These are phyloP conservation scores for Fallopia convolvulus DNA, from an alignment of 148 eudicot species.

Conservation along the genomic window DNA sequence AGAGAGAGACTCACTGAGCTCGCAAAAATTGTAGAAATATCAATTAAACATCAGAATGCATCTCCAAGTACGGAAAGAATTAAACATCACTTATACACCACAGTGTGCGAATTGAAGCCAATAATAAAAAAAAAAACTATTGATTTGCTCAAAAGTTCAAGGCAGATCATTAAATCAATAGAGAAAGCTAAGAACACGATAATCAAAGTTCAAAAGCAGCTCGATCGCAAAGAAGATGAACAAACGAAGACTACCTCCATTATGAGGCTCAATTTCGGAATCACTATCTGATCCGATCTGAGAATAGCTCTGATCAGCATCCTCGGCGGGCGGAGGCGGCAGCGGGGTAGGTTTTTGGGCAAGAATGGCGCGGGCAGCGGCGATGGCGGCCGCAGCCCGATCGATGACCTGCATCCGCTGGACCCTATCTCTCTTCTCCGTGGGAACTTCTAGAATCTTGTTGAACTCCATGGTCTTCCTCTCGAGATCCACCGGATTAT, in stretches of 20 bases:
- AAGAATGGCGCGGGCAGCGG: conserved; percentile 64
- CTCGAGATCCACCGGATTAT: conserved; percentile 35
- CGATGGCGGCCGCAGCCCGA: conserved; percentile 90
- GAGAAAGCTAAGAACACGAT: too few relatives aligned
- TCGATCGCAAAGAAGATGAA: neutral
- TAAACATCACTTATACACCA: too few relatives aligned
- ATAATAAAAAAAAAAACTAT: too few relatives aligned
- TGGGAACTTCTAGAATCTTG: conserved; percentile 62
- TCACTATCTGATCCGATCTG: neutral
- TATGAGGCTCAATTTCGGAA: neutral
- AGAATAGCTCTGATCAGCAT: neutral
- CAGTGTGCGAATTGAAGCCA: too few relatives aligned
- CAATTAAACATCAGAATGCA: neutral
- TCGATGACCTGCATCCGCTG: conserved; percentile 89
- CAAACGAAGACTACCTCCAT: neutral
- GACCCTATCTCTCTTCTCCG: conserved; percentile 63
- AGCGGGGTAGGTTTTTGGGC: conserved; percentile 15
- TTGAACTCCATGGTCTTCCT: conserved; percentile 51
- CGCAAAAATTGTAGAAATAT: neutral
- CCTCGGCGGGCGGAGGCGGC: neutral
- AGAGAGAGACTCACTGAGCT: too few relatives aligned
- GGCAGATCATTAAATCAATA: too few relatives aligned
- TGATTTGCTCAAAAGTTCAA: too few relatives aligned
- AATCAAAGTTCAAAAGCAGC: too few relatives aligned
- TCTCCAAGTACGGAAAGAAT: neutral